Percentiles rank a stretch among this genome's conserved stretches.
Evolutionary conservation across 1,284 basidiomycete species (phyloP).

Genomic region (Sporisorium exsertum): DNA sequence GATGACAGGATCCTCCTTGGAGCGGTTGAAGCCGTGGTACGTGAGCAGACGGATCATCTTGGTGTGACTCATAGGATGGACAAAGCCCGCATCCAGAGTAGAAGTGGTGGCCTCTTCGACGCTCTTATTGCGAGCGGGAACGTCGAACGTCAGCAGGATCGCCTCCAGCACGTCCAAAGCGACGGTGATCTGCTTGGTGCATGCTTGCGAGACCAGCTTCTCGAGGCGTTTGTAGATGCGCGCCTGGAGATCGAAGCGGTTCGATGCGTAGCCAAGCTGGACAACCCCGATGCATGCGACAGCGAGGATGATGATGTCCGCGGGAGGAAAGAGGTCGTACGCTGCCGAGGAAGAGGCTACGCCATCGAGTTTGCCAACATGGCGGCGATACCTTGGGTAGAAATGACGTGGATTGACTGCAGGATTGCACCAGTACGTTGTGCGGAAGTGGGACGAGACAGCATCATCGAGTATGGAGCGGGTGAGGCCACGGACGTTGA

Average conservation of each 20-base stretch:
- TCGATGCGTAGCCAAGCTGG: conserved; percentile 21
- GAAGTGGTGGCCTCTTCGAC: conserved; percentile 32
- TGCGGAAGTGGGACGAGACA: conserved; percentile 33
- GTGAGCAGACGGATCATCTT: conserved; percentile 37
- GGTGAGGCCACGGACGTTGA: conserved; percentile 38
- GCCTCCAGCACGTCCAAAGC: conserved; percentile 41
- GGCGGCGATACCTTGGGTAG: conserved; percentile 29
- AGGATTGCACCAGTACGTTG: conserved; percentile 45
- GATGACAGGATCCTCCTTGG: conserved; percentile 35
- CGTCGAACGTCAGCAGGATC: conserved; percentile 34
- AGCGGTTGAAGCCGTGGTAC: conserved; percentile 47
- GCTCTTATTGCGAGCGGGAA: conserved; percentile 24
- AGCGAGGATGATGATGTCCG: conserved; percentile 37
- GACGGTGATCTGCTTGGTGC: conserved; percentile 33
- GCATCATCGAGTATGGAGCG: conserved; percentile 36
- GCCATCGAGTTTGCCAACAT: conserved; percentile 29
- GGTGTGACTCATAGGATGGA: conserved; percentile 44
- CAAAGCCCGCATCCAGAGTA: conserved; percentile 33
- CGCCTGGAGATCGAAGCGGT: conserved; percentile 45
- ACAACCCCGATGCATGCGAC: conserved; percentile 43
- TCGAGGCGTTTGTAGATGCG: conserved; percentile 43
- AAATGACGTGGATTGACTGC: conserved; percentile 35
- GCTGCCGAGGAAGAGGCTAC: conserved; percentile 14
- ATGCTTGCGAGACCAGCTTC: conserved; percentile 35
- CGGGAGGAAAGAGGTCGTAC: conserved; percentile 21